Evolutionary conservation across 805 yeast genomes (phyloP).

Genomic region (Hanseniaspora lindneri): DNA sequence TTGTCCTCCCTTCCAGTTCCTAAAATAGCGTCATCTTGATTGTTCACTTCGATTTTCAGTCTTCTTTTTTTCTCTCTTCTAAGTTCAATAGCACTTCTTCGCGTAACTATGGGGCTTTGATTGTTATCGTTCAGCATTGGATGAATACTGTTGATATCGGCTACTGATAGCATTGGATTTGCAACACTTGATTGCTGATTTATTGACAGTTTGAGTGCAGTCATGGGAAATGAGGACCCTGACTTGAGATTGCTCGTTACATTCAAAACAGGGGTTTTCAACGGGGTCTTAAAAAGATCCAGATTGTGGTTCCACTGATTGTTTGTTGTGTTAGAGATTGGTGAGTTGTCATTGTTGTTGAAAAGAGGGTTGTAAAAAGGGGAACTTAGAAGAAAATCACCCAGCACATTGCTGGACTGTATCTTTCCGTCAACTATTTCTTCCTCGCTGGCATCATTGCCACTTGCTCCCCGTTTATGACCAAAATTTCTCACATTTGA

Average conservation of each 20-base stretch:
- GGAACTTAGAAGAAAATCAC: conserved; percentile 8
- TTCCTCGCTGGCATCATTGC: neutral
- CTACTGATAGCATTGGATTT: neutral
- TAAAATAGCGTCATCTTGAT: neutral
- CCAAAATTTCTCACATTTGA: conserved; percentile 4
- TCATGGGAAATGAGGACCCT: neutral
- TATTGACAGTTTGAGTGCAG: neutral
- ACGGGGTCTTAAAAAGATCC: conserved; percentile 9
- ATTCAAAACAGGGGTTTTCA: conserved; percentile 8
- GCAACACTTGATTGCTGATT: conserved; percentile 10
- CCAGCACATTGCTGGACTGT: conserved; percentile 2
- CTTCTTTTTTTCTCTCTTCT: conserved; percentile 9
- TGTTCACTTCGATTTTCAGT: conserved; percentile 9
- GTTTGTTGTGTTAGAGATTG: neutral
- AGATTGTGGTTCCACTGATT: neutral
- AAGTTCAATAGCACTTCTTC: conserved; percentile 1
- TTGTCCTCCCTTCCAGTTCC: no score
- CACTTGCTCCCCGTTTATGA: neutral
- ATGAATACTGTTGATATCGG: neutral
- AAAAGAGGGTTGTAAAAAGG: conserved; percentile 1
- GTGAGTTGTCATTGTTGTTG: neutral
- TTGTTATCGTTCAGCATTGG: neutral
- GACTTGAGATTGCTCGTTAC: neutral
- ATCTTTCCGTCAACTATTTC: neutral
- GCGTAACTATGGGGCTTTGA: conserved; percentile 4